A percentile compares a stretch with the other conserved stretches of the same genome.
phyloP scores from a whole-genome alignment of 208 protist species.

The Crithidia mellificae region DNA sequence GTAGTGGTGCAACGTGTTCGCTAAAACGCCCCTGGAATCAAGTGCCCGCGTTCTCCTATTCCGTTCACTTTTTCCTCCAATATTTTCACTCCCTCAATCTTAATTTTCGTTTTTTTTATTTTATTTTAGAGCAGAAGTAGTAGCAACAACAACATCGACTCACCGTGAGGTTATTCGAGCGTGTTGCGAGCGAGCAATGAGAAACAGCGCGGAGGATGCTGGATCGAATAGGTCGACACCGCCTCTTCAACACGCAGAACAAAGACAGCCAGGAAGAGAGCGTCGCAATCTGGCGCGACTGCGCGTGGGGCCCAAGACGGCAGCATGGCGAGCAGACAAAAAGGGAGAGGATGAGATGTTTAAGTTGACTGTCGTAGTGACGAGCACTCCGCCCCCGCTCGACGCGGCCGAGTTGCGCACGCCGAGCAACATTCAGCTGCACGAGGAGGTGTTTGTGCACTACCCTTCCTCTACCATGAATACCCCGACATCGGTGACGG shows the following conservation, averaged over 20 bases:
- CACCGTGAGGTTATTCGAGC: too few species aligned
- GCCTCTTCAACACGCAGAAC: neutral
- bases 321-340: constrained; percentile 5
- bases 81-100: too few species aligned
- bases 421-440: constrained; percentile 20
- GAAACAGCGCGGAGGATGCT: neutral
- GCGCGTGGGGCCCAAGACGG: constrained; percentile 1
- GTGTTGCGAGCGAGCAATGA: too few species aligned
- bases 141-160: too few species aligned
- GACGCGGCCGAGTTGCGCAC: constrained; percentile 10
- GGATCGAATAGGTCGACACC: neutral
- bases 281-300: neutral
- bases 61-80: too few species aligned
- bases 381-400: neutral
- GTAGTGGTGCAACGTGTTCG: too few species aligned
- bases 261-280: neutral
- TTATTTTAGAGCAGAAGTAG: too few species aligned
- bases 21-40: too few species aligned
- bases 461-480: constrained; percentile 1
- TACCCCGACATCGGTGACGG: constrained; percentile 1
- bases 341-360: constrained; percentile 13
- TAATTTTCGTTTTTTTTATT: too few species aligned
- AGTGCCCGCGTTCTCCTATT: too few species aligned
- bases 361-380: constrained; percentile 20
- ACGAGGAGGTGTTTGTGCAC: constrained; percentile 24